Base-by-base conservation (phyloP, 179 eudicot species). In the Beta macrorhiza region DNA sequence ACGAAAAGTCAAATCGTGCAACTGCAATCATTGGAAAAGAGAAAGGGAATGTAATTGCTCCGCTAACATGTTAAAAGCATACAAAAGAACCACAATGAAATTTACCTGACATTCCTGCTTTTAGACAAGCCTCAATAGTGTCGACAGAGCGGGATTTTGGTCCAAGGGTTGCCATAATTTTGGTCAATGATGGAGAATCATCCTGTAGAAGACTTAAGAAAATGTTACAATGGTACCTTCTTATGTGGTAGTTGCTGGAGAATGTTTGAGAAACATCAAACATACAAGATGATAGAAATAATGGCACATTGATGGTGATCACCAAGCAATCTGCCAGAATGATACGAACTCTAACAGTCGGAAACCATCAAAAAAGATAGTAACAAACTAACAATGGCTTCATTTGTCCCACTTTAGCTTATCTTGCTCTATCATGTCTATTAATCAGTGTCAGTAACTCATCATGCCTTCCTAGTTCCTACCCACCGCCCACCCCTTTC, bases 61-160 rank as follows among this genome's bases (percentile, higher is more conserved):
- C 20, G 56, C 64, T 74, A 15, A 25, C 45, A 62, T 69, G 15
- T 63, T 52, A 11, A 11, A 49, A 37, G 69, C 45, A 47, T 47
- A 68, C 45, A 67, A 19, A 55, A 62, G 13, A 12, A n/a, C 58
- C 22, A 25, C 25, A 68, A 59, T 13, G 25, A 16, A 8, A 47
- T 59, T 58, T 81, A 95, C 98, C 98, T 13, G 98, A 91, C 98
- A 95, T 91, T 78, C 98, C 98, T 68, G 95, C 92, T 78, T 90
- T 86, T 56, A 95, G 90, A 80, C 98, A 95, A 32, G 88, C 92
- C 49, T 92, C 90, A 64, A 95, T 87, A 59, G 88, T 87, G 22
- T 91, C 92, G 10, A 89, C 93, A 70, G 97, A 92, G 78, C 90
- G 91, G 9, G 98, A 90, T 58, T 82, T 83, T 0, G 97, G 93